Conservation (phyloP, 345 rosid genomes). For the Camelina neglecta region DNA sequence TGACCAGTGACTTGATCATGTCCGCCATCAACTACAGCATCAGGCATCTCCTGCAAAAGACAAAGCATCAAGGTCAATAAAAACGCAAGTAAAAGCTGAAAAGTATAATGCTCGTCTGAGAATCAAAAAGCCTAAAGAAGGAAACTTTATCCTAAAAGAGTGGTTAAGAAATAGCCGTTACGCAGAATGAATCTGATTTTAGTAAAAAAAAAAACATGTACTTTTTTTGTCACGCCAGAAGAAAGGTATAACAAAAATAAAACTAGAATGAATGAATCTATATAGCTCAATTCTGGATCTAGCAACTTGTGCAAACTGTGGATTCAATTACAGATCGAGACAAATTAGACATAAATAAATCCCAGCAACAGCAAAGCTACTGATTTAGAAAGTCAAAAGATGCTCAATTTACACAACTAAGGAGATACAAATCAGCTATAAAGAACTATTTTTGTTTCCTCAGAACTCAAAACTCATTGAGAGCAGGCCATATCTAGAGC, state of each 20-base stretch:
- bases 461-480: conserved; percentile 18
- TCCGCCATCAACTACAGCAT: conserved; percentile 60
- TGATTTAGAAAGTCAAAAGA: conserved; percentile 18
- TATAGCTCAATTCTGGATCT: conserved; percentile 30
- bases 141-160: conserved; percentile 32
- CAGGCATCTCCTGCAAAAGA: conserved; percentile 69
- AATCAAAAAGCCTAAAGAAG: conserved; percentile 28
- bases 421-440: conserved; percentile 1
- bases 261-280: conserved; percentile 12
- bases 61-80: conserved; percentile 14
- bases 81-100: not conserved
- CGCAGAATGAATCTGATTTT: conserved; percentile 17
- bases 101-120: conserved; percentile 24
- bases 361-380: conserved; percentile 1
- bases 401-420: conserved; percentile 3
- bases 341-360: not conserved
- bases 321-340: conserved; percentile 23
- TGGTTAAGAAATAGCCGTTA: conserved; percentile 37
- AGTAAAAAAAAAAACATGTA: not conserved
- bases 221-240: conserved; percentile 28
- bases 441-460: not conserved
- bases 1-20: conserved; percentile 88
- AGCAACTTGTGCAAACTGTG: conserved; percentile 12
- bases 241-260: not conserved
- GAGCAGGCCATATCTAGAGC: conserved; percentile 6